Percentiles rank a stretch among this genome's conserved stretches.
phyloP scores from a whole-genome alignment of 2,329 filamentous ascomycete species.

The Clarireedia monteithiana region DNA sequence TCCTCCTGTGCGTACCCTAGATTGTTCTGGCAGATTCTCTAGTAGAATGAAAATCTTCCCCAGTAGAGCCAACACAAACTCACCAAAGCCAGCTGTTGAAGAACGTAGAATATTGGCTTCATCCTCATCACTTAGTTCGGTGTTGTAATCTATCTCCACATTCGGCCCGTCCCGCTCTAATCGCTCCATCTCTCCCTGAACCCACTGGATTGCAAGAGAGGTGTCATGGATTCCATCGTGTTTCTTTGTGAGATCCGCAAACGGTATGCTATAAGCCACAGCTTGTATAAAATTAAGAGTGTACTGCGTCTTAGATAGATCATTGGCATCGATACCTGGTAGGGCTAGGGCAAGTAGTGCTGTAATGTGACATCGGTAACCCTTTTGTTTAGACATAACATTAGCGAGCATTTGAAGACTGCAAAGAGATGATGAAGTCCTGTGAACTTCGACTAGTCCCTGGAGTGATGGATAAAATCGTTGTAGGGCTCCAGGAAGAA shows the following conservation, averaged over 20 bases:
- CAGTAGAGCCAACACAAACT: slow-evolving; percentile 84
- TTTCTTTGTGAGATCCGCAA: slow-evolving; percentile 70
- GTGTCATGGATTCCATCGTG: slow-evolving; percentile 63
- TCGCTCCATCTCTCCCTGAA: slow-evolving; percentile 86
- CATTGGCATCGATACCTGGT: slow-evolving; percentile 95
- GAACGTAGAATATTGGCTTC: slow-evolving; percentile 85
- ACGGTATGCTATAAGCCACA: slow-evolving; percentile 92
- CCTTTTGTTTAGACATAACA: slow-evolving; percentile 85
- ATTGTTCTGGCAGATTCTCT: slow-evolving; percentile 89
- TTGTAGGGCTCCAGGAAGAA: slow-evolving; percentile 87
- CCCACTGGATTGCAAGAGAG: slow-evolving; percentile 81
- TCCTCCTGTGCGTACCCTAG: slow-evolving; percentile 78
- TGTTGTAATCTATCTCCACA: slow-evolving; percentile 76
- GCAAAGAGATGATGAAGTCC: slow-evolving; percentile 87
- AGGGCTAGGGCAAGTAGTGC: slow-evolving; percentile 86
- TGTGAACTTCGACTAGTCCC: slow-evolving; percentile 92
- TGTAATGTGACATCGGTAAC: slow-evolving; percentile 94
- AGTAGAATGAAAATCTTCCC: slow-evolving; percentile 92
- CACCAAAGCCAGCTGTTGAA: slow-evolving; percentile 86
- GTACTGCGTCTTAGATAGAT: slow-evolving; percentile 91
- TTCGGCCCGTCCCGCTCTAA: slow-evolving; percentile 85
- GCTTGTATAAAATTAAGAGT: slow-evolving; percentile 93
- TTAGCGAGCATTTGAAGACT: slow-evolving; percentile 88
- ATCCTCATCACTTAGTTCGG: slow-evolving; percentile 74
- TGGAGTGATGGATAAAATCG: slow-evolving; percentile 96